phyloP scores from a whole-genome alignment of 352 stramenopile species.

The Globisporangium cylindrosporum region DNA sequence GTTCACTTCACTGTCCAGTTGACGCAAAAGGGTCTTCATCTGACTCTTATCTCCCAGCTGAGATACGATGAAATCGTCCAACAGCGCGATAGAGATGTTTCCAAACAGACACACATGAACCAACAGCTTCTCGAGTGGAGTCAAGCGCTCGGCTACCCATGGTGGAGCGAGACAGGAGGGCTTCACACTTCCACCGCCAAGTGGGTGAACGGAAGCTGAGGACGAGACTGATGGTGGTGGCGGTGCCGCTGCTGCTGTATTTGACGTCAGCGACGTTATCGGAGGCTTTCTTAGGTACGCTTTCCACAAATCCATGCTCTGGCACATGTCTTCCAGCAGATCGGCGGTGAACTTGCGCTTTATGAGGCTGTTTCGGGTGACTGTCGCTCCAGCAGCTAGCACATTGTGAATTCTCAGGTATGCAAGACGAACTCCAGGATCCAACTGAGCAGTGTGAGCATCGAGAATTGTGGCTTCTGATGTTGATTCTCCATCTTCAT shows the following conservation, averaged over 20 bases:
- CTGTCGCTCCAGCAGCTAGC: constrained; percentile 4
- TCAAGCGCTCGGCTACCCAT: constrained; percentile 25
- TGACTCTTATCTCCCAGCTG: constrained; percentile 17
- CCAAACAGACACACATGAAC: constrained; percentile 33
- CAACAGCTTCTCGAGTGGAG: constrained; percentile 28
- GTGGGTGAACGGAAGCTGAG: constrained; percentile 4
- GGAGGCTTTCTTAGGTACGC: constrained; percentile 18
- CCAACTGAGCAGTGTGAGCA: neutral
- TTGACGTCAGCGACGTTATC: neutral
- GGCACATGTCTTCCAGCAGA: constrained; percentile 31
- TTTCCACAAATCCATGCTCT: constrained; percentile 27
- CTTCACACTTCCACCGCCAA: neutral
- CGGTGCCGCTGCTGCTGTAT: neutral
- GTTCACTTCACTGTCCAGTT: constrained; percentile 11
- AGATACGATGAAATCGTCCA: constrained; percentile 27
- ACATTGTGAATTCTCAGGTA: constrained; percentile 23
- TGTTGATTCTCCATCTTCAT: neutral
- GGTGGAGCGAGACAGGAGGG: constrained; percentile 1
- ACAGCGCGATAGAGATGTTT: constrained; percentile 15
- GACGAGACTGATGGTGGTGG: constrained; percentile 1
- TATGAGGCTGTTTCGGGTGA: neutral
- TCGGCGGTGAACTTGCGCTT: neutral
- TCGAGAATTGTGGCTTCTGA: neutral
- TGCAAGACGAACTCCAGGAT: constrained; percentile 6
- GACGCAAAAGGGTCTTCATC: constrained; percentile 1